Evolutionary conservation across 2,329 filamentous ascomycete species (phyloP), one percentile per base, ranked within the genome.

Genomic region (Tolypocladium guangdongense): DNA sequence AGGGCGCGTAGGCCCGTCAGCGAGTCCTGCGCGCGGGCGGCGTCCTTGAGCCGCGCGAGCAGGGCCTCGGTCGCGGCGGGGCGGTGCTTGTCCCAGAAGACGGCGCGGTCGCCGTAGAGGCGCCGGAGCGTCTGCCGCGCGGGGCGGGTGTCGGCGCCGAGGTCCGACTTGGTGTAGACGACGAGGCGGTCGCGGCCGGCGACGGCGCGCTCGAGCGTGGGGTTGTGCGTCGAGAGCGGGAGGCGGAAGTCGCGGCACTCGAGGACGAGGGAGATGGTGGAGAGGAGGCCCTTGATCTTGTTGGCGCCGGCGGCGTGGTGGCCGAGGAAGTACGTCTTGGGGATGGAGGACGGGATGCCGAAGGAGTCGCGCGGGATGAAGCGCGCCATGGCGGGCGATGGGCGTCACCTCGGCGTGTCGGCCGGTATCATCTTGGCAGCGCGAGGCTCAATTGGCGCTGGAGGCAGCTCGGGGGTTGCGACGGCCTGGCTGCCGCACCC

Each of bases 171-270:
- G 18, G 93, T 99, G 71, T 96, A 97, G 39, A 97, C 84, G 60
- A 97, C 77, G 59, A 96, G 73, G 56, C 91, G 82, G 62, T 87
- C 78, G 58, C 83, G 83, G 18, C 84, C 85, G 32, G 82, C 82
- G 46, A 97, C 75, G 35, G 82, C 80, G 57, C 84, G 78, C 66
- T 97, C 92, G 61, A 99, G 92, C 47, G 91, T 73, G 0, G 91
- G 92, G 66, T 99, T 99, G 60, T 89, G 83, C 3, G 89, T 93
- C 0, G 90, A 91, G 11, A 97, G 73, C 0, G 93, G 93, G 0
- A 96, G 84, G 49, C 93, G 86, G 66, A 90, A 90, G 74, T 99
- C 93, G 64, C 93, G 88, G 68, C 91, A 96, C 74, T 99, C 93
- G 64, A 99, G 82, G 52, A 99, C 83, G 45, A 97, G 83, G 64